Conservation (phyloP, 2,329 filamentous ascomycete species). For the Fusarium equiseti region DNA sequence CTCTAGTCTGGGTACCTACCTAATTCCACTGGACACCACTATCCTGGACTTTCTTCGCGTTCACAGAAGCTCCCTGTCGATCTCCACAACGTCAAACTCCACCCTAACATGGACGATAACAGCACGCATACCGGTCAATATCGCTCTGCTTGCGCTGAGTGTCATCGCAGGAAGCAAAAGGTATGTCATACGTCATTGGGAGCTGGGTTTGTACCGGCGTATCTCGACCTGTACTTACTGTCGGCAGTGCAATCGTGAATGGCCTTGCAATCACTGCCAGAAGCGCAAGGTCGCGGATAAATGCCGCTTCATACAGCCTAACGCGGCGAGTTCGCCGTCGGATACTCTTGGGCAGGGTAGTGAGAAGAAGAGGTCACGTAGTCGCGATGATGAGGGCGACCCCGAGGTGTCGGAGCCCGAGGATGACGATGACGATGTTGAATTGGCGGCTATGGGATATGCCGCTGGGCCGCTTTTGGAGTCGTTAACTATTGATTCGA, state of each 20-base stretch:
- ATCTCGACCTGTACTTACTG: conserved; percentile 17
- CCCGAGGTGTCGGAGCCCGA: conserved; percentile 37
- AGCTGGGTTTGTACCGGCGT: neutral
- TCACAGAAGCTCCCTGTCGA: conserved; percentile 32
- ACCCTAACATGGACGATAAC: conserved; percentile 53
- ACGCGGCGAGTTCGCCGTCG: conserved; percentile 36
- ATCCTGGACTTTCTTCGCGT: conserved; percentile 28
- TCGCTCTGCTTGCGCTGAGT: conserved; percentile 59
- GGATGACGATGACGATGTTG: conserved; percentile 45
- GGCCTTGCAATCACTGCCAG: conserved; percentile 56
- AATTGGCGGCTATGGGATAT: conserved; percentile 53
- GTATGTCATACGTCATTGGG: conserved; percentile 35
- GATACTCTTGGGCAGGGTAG: conserved; percentile 30
- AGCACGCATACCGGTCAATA: conserved; percentile 55
- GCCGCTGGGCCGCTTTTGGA: conserved; percentile 50
- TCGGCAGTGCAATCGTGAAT: conserved; percentile 54
- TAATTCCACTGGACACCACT: neutral
- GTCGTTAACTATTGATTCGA: conserved; percentile 40
- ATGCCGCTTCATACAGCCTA: conserved; percentile 49
- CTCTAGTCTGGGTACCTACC: neutral
- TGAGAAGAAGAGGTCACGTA: conserved; percentile 44
- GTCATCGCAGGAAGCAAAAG: conserved; percentile 56
- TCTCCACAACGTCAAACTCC: conserved; percentile 45
- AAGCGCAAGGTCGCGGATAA: conserved; percentile 54
- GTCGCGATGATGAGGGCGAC: conserved; percentile 36